A percentile compares a stretch with the other conserved stretches of the same genome.
Evolutionary conservation across 495 filamentous ascomycete genomes (phyloP).

Genomic region (Penicillium maclennaniae): DNA sequence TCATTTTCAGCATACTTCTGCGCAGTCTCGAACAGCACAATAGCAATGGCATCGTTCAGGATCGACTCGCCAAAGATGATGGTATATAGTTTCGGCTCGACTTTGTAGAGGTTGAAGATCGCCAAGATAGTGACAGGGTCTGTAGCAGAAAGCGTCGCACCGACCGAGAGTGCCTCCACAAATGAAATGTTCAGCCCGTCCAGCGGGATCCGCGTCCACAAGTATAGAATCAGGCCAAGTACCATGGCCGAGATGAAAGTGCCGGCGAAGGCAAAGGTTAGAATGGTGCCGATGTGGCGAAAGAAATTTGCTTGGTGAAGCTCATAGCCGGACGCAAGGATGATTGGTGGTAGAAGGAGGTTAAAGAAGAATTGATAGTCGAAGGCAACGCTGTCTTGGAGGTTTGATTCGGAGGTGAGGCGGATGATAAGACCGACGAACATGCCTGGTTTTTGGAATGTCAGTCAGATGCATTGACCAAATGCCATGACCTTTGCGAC

Average conservation of each 20-base stretch:
- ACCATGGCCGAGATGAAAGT: constrained; percentile 97
- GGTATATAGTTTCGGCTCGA: constrained; percentile 96
- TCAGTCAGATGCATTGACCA: neutral
- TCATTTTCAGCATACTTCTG: constrained; percentile 73
- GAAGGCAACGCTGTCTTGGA: constrained; percentile 87
- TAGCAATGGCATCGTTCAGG: constrained; percentile 95
- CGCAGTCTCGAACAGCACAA: constrained; percentile 96
- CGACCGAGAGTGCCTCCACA: constrained; percentile 92
- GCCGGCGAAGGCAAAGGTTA: constrained; percentile 97
- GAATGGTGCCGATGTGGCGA: constrained; percentile 93
- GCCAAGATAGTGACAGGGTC: constrained; percentile 96
- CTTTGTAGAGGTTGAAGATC: constrained; percentile 98
- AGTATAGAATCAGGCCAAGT: constrained; percentile 77
- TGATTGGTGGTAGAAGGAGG: constrained; percentile 93
- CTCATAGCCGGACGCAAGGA: constrained; percentile 95
- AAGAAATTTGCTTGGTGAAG: constrained; percentile 98
- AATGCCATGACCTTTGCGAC: neutral
- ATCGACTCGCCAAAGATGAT: constrained; percentile 98
- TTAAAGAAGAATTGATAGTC: constrained; percentile 99
- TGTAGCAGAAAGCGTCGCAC: constrained; percentile 92
- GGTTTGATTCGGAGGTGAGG: constrained; percentile 69
- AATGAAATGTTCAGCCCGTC: constrained; percentile 82
- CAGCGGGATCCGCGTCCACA: constrained; percentile 83
- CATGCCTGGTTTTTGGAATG: constrained; percentile 64
- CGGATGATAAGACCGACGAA: constrained; percentile 87